These are phyloP conservation scores for Magnaporthiopsis rhizophila DNA, from an alignment of 2,329 filamentous ascomycete species.

Conservation along the genomic window DNA sequence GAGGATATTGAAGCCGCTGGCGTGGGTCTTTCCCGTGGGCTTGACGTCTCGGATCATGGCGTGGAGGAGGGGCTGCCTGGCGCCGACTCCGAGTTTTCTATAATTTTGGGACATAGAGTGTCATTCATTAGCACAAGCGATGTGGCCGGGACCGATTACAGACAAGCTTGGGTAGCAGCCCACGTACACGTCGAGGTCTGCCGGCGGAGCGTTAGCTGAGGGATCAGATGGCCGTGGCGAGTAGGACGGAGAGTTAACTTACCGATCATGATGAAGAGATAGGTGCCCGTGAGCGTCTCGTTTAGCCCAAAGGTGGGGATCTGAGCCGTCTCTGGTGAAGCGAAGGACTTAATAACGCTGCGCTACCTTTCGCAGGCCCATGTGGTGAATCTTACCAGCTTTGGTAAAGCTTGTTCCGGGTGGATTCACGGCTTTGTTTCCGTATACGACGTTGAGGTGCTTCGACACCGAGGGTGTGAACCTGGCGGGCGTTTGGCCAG, in stretches of 20 bases:
- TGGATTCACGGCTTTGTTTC: conserved; percentile 16
- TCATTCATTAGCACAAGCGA: not conserved
- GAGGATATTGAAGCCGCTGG: conserved; percentile 13
- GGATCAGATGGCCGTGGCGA: not conserved
- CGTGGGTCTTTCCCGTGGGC: conserved; percentile 8
- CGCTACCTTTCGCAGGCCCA: not conserved
- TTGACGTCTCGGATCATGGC: conserved; percentile 20
- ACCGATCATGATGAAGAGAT: conserved; percentile 21
- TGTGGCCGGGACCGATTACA: too few relatives aligned
- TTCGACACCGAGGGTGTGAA: conserved; percentile 15
- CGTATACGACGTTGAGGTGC: conserved; percentile 18
- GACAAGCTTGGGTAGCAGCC: not conserved
- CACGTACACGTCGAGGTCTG: conserved; percentile 17
- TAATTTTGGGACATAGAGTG: too few relatives aligned
- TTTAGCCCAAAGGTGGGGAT: conserved; percentile 18
- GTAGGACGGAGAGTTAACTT: not conserved
- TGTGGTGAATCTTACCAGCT: conserved; percentile 11
- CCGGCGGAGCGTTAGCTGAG: conserved; percentile 1
- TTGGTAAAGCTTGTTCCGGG: conserved; percentile 17
- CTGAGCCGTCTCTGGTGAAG: conserved; percentile 15
- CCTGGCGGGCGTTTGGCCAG: conserved; percentile 17
- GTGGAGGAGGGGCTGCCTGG: conserved; percentile 14
- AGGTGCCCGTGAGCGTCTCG: conserved; percentile 16
- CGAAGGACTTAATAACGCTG: not conserved
- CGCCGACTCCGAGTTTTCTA: conserved; percentile 1